These are phyloP conservation scores for Pelargonium australe DNA, from an alignment of 441 rosid species.

Conservation along the genomic window DNA sequence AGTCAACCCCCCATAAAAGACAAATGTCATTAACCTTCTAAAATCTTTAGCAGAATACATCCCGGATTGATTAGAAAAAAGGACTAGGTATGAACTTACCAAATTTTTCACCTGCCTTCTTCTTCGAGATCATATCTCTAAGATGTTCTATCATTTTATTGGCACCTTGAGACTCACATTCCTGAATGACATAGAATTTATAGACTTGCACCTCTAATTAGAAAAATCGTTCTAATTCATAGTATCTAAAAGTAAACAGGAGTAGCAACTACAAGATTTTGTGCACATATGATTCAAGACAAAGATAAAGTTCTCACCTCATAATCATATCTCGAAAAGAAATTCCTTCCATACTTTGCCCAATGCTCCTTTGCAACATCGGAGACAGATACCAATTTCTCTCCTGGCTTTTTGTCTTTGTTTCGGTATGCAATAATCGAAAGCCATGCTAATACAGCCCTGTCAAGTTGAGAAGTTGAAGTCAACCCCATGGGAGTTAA, in stretches of 20 bases:
- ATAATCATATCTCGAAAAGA: slow-evolving; percentile 90
- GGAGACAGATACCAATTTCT: slow-evolving; percentile 65
- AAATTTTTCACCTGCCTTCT: slow-evolving; percentile 61
- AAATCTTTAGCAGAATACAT: too few relatives aligned
- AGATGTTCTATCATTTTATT: slow-evolving; percentile 71
- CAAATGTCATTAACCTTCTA: too few relatives aligned
- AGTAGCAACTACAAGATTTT: slow-evolving; percentile 8
- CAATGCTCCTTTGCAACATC: slow-evolving; percentile 85
- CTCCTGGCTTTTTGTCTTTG: slow-evolving; percentile 75
- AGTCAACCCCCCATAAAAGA: slow-evolving; percentile 14
- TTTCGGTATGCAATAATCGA: slow-evolving; percentile 76
- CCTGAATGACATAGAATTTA: slow-evolving; percentile 37
- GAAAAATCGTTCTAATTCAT: neutral
- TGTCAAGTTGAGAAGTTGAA: slow-evolving; percentile 27
- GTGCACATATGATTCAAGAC: too few relatives aligned
- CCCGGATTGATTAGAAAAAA: neutral
- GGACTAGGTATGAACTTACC: slow-evolving; percentile 38
- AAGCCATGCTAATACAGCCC: slow-evolving; percentile 98
- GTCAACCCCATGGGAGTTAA: slow-evolving; percentile 8
- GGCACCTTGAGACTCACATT: slow-evolving; percentile 91
- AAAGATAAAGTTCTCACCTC: slow-evolving; percentile 44
- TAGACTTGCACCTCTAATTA: slow-evolving; percentile 14
- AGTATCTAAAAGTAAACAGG: slow-evolving; percentile 9
- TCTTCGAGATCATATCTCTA: slow-evolving; percentile 60
- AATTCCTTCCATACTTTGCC: slow-evolving; percentile 88